A percentile compares a stretch with the other conserved stretches of the same genome.
Evolutionary conservation across 768 basidiomycete species (phyloP).

Genomic region (Lactarius evosmus): DNA sequence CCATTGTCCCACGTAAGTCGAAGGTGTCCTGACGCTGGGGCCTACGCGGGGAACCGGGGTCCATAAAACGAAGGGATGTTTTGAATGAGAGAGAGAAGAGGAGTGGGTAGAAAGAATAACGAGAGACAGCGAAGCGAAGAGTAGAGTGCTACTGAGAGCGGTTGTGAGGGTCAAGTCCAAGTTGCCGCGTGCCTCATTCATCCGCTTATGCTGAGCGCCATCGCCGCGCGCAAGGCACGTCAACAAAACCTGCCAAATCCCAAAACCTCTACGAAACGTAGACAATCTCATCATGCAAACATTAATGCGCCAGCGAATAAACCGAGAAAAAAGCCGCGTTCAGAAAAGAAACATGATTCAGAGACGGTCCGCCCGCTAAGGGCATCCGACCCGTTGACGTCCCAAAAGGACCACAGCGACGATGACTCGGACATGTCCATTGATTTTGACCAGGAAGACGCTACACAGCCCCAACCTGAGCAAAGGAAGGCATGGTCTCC

Average conservation of each 20-base stretch:
- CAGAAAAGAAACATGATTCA: conserved; percentile 30
- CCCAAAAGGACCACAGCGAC: conserved; percentile 35
- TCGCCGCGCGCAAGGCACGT: conserved; percentile 69
- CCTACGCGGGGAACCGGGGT: conserved; percentile 14
- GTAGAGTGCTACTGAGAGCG: neutral
- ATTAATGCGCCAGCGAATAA: conserved; percentile 29
- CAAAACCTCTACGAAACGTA: conserved; percentile 46
- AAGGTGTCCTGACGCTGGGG: conserved; percentile 55
- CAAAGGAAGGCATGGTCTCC: conserved; percentile 54
- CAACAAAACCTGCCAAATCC: conserved; percentile 27
- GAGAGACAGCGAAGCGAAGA: conserved; percentile 3
- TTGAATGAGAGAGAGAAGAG: neutral
- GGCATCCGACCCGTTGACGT: conserved; percentile 35
- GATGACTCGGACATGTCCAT: conserved; percentile 28
- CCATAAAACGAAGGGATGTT: conserved; percentile 1
- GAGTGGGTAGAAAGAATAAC: neutral
- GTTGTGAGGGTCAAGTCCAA: conserved; percentile 4
- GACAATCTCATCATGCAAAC: conserved; percentile 32
- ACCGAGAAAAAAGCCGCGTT: conserved; percentile 33
- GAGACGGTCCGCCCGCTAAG: conserved; percentile 29
- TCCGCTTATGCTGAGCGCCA: conserved; percentile 59
- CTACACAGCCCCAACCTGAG: neutral
- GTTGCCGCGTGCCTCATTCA: neutral
- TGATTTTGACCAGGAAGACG: conserved; percentile 33
- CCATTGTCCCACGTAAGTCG: conserved; percentile 67